Conservation (phyloP, 306 rosid genomes). For the Cucumis cinereus region DNA sequence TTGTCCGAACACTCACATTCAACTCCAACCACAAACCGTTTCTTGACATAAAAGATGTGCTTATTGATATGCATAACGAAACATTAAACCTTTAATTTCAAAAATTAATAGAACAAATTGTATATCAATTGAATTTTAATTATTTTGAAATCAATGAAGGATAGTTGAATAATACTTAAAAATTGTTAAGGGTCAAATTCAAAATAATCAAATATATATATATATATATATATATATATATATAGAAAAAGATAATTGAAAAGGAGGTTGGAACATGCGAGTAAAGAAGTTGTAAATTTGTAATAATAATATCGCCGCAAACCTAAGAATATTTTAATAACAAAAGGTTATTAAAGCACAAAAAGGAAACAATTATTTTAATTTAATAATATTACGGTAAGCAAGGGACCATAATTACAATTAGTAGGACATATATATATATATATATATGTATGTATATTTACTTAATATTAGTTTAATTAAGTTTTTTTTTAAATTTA, state of each 20-base stretch:
- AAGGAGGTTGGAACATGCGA: neutral
- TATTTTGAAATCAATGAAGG: too few relatives aligned
- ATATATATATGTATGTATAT: too few relatives aligned
- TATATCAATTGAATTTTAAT: too few relatives aligned
- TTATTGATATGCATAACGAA: too few relatives aligned
- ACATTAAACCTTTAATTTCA: too few relatives aligned
- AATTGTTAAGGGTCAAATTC: neutral
- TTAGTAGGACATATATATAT: neutral
- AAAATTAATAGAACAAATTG: too few relatives aligned
- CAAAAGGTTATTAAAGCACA: neutral
- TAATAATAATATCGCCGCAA: neutral
- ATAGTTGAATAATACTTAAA: neutral
- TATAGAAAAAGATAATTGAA: neutral
- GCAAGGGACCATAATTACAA: constrained; percentile 1
- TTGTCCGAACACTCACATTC: too few relatives aligned
- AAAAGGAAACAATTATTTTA: neutral
- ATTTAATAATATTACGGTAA: neutral
- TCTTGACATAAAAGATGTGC: too few relatives aligned
- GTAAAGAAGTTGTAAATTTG: neutral
- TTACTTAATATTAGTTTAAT: too few relatives aligned
- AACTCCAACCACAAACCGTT: too few relatives aligned
- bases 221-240: neutral
- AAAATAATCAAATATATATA: neutral
- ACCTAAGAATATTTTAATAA: neutral
- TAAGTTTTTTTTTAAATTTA: too few relatives aligned